Conservation (phyloP, 352 stramenopile species). For the Globisporangium okanoganense region DNA sequence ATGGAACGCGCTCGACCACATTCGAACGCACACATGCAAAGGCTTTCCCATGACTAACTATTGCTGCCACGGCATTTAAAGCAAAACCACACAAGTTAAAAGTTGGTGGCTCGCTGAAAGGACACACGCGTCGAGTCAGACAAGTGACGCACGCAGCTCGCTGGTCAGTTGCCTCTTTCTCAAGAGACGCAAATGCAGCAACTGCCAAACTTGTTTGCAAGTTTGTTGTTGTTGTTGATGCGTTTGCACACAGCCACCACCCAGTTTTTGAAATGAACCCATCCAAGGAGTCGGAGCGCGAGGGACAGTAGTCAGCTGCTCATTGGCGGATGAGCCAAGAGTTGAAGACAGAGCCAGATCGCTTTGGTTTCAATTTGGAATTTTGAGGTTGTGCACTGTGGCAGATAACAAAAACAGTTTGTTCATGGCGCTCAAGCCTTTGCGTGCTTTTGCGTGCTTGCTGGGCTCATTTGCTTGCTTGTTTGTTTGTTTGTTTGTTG, state of each 20-base stretch:
- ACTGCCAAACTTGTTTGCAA: background rate
- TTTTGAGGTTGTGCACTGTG: too few species aligned
- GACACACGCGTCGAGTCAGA: background rate
- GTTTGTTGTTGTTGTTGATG: background rate
- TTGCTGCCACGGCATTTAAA: background rate
- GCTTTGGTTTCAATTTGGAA: too few species aligned
- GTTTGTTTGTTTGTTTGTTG: too few species aligned
- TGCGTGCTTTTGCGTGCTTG: too few species aligned
- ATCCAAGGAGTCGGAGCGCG: conserved; percentile 6
- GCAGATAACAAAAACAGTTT: too few species aligned
- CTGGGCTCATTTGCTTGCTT: background rate
- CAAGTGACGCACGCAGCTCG: background rate
- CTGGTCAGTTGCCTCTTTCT: background rate
- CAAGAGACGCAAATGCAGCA: background rate
- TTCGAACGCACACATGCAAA: too few species aligned
- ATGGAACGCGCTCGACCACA: too few species aligned
- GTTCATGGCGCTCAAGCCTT: too few species aligned
- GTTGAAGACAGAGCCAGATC: background rate
- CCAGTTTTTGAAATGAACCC: background rate
- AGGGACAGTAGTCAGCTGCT: conserved; percentile 12
- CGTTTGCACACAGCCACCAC: background rate
- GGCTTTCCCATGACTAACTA: too few species aligned
- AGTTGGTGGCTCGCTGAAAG: background rate
- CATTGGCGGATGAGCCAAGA: background rate
- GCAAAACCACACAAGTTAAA: background rate